Base-by-base conservation (phyloP, 2,329 filamentous ascomycete species). In the Aspergillus pseudoglaucus region DNA sequence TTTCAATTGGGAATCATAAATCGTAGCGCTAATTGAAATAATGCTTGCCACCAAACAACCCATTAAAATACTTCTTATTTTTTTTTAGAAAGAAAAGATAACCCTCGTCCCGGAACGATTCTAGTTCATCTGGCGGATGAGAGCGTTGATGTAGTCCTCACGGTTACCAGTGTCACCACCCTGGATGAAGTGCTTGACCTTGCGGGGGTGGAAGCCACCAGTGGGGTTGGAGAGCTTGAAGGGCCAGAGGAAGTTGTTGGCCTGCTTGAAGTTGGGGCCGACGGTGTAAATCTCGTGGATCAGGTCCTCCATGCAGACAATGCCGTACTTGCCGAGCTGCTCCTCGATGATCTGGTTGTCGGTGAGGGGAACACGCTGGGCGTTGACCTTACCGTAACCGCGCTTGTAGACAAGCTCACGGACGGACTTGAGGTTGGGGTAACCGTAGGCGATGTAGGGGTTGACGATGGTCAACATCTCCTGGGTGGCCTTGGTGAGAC, bases 361-460 rank as follows among this genome's bases (percentile, higher is more conserved):
- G 64, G 91, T 96, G 57, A 98, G 83, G 59, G 93, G 83, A 71
- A 95, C 82, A 68, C 93, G 90, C 82, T 97, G 90, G 86, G 95
- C 95, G 81, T 96, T 83, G 75, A 96, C 79, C 85, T 97, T 98
- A 73, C 91, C 93, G 76, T 98, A 97, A 68, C 93, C 93, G 66
- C 93, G 91, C 88, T 97, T 98, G 85, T 98, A 98, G 81, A 98
- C 77, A 71, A 98, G 90, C 81, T 98, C 93, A 76, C 94, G 94
- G 75, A 98, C 84, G 71, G 85, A 88, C 87, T 98, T 98, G 59
- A 97, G 87, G 84, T 96, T 97, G 75, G 93, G 93, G 82, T 97
- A 97, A 75, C 93, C 93, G 75, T 97, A 98, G 69, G 93, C 91
- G 65, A 98, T 86, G 84, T 93, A 98, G 64, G 93, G 93, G 84